phyloP scores from a whole-genome alignment of 2,329 filamentous ascomycete genomes.

The Epicoccum nigrum region DNA sequence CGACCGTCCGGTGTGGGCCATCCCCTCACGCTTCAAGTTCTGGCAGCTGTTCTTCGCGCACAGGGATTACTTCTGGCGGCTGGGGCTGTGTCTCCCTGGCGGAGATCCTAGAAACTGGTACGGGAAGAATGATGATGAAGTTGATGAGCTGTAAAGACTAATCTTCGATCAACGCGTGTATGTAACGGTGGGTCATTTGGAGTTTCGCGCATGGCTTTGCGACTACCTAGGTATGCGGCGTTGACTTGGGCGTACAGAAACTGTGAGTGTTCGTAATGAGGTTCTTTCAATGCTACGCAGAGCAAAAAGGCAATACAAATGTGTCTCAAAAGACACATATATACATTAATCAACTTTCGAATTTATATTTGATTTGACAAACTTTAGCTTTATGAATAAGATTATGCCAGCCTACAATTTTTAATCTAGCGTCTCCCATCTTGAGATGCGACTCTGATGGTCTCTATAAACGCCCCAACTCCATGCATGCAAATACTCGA shows the following conservation, averaged over 20 bases:
- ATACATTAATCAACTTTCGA: no score
- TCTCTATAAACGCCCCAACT: slow-evolving; percentile 10
- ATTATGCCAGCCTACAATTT: not conserved
- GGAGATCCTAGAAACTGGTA: slow-evolving; percentile 74
- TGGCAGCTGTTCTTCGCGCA: slow-evolving; percentile 95
- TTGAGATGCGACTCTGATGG: not conserved
- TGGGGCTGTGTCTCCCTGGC: slow-evolving; percentile 87
- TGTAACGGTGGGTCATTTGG: no score
- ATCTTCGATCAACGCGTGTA: no score
- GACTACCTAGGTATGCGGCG: no score
- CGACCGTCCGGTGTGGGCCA: slow-evolving; percentile 38
- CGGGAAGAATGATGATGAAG: slow-evolving; percentile 48
- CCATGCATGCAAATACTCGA: slow-evolving; percentile 6
- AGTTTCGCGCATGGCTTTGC: no score
- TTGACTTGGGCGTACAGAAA: no score
- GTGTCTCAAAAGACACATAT: no score
- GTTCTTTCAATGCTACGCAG: no score
- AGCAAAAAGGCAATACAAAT: no score
- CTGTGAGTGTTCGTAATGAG: no score
- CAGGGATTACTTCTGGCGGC: slow-evolving; percentile 93
- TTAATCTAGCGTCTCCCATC: not conserved
- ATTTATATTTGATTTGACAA: not conserved
- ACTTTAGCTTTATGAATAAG: not conserved
- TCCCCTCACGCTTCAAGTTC: slow-evolving; percentile 70
- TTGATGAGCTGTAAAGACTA: slow-evolving; percentile 20